Evolutionary conservation across 352 stramenopile genomes (phyloP), one percentile per base, ranked within the genome.

Genomic region (Thraustochytrium sp.): DNA sequence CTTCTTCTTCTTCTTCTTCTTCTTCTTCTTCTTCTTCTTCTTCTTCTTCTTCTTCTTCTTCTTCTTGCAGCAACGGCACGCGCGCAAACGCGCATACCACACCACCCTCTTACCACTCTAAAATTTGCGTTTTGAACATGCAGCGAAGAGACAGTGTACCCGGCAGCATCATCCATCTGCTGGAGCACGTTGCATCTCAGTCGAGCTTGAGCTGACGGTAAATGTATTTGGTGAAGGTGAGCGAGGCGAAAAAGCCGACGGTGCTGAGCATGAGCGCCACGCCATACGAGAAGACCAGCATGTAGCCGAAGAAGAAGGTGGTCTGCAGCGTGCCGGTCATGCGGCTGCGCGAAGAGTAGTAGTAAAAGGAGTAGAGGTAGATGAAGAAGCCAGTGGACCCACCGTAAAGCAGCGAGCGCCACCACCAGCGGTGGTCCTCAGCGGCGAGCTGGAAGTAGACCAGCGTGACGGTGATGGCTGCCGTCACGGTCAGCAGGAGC

Each of bases 221-320:
- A 86, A 98, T 98, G 89, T 98, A 97, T 86, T 92, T 94, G 38
- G 98, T 94, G 88, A 98, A 99, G 59, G 93, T 82, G 59, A 98
- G 92, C 85, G 94, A 97, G 86, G 93, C 95, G 80, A 95, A 93
- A 88, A 98, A 98, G 62, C 95, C 95, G 76, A 98, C 92, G 87
- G 94, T 96, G 85, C 95, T 95, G 56, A 98, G 89, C 94, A 98
- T 98, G 64, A 99, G 90, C 85, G 98, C 98, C 86, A 98, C 97
- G 49, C 91, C 96, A 89, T 97, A 98, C 4, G 93, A 95, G 82
- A 98, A 93, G 84, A 98, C 93, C 44, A 92, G 90, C 90, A 97
- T 98, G 91, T 99, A 98, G 76, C 95, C 96, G 88, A 98, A 99
- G 90, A 96, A 99, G 86, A 98, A 98, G 36, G 92, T 95, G 2